Conservation (phyloP, 2,329 filamentous ascomycete species). For the Exophiala calicioides region DNA sequence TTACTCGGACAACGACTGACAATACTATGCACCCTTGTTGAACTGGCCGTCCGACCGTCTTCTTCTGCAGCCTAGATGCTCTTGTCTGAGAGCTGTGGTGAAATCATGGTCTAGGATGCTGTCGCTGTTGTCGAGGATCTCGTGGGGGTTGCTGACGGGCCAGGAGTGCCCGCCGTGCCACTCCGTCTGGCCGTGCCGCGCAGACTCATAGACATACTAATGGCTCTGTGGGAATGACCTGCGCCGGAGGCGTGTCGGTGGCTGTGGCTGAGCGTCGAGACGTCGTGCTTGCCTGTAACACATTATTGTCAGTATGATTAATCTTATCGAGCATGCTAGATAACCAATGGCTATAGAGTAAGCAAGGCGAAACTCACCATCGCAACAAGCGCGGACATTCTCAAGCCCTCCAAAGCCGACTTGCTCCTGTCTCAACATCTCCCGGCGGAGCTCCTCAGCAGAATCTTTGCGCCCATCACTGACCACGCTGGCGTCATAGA, state of each 20-base stretch:
- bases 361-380: constrained; percentile 65
- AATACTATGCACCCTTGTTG: too few relatives aligned
- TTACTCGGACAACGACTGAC: too few relatives aligned
- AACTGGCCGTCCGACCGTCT: too few relatives aligned
- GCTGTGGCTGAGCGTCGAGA: constrained; percentile 28
- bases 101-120: too few relatives aligned
- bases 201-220: constrained; percentile 28
- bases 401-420: constrained; percentile 77
- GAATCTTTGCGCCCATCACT: constrained; percentile 60
- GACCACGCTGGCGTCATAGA: constrained; percentile 43
- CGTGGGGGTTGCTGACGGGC: constrained; percentile 7
- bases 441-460: constrained; percentile 77
- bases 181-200: constrained; percentile 24
- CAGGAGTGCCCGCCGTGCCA: constrained; percentile 15
- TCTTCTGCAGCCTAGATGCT: too few relatives aligned
- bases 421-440: constrained; percentile 69
- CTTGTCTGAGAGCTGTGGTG: too few relatives aligned
- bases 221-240: constrained; percentile 17
- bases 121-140: background rate
- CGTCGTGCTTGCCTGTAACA: constrained; percentile 30
- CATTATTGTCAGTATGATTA: constrained; percentile 6
- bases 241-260: constrained; percentile 20
- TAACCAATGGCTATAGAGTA: background rate
- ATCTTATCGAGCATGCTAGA: too few relatives aligned
- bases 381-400: constrained; percentile 95